A percentile compares a stretch with the other conserved stretches of the same genome.
Conservation (phyloP, 202 grass and related monocot species). For the Digitaria exilis region DNA sequence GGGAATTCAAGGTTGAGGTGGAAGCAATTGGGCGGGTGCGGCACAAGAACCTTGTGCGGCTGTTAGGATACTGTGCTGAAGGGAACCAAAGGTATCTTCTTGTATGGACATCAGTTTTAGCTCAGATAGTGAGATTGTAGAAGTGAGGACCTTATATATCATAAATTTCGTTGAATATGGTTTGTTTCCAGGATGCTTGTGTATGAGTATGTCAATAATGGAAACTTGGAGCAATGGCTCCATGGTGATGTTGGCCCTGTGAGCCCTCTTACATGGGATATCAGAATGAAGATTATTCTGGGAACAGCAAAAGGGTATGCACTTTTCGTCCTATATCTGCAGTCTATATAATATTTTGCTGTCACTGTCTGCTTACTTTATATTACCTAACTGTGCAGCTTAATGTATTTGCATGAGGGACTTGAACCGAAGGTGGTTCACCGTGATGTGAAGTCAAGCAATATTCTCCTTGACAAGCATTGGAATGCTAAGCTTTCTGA, state of each 20-base stretch:
- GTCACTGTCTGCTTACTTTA: slow-evolving; percentile 22
- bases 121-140: background rate
- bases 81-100: slow-evolving; percentile 82
- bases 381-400: slow-evolving; percentile 47
- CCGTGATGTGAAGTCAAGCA: slow-evolving; percentile 92
- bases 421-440: slow-evolving; percentile 96
- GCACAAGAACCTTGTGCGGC: slow-evolving; percentile 89
- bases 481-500: slow-evolving; percentile 96
- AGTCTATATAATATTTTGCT: background rate
- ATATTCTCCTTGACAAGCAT: slow-evolving; percentile 86
- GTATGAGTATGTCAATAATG: slow-evolving; percentile 89
- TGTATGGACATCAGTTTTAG: background rate
- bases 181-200: slow-evolving; percentile 76
- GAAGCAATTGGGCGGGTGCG: slow-evolving; percentile 91
- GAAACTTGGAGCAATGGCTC: slow-evolving; percentile 94
- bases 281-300: slow-evolving; percentile 80
- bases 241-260: slow-evolving; percentile 85
- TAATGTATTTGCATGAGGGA: slow-evolving; percentile 97
- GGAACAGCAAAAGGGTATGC: slow-evolving; percentile 88
- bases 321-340: background rate
- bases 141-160: background rate
- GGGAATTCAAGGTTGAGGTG: slow-evolving; percentile 96
- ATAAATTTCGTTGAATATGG: slow-evolving; percentile 27
- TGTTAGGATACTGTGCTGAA: slow-evolving; percentile 91
- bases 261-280: slow-evolving; percentile 95